Base-by-base conservation (phyloP, 495 filamentous ascomycete genomes). In the Aspergillus nidulans region DNA sequence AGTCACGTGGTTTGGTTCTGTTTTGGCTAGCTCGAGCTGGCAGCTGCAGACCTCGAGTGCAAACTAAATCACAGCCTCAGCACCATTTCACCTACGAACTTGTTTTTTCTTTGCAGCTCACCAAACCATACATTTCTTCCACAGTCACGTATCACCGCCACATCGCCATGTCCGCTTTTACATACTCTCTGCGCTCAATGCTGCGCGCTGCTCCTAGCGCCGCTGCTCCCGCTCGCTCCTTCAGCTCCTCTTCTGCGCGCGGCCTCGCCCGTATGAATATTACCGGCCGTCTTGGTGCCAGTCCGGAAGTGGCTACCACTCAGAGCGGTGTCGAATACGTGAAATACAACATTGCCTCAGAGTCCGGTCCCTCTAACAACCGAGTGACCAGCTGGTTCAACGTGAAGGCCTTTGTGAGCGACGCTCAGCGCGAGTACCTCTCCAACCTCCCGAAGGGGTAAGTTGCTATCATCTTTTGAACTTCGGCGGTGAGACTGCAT, bases 301-400 rank as follows among this genome's bases (percentile, higher is more conserved):
- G 79, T 25, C 91, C 91, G 38, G 89, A 94, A 77, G 55, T 88
- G 57, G 68, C 69, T 3, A 69, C 85, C 36, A 87, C 87, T 43
- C 75, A 76, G 61, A 84, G 75, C 24, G 89, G 89, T 50, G 70
- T 75, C 26, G 87, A 91, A 26, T 52, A 91, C 51, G 56, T 95
- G 53, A 75, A 73, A 43, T 95, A 91, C 68, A 60, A 80, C 3
- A 71, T 95, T 32, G 88, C 73, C 25, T 85, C 81, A 34, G 75
- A 66, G 55, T 62, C 64, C 52, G 88, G 88, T 2, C 62, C 75
- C 40, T 60, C 59, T 41, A 83, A 87, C 2, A 86, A 89, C 67
- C 74, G 77, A 44, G 69, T 81, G 59, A 88, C 86, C 15, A 90
- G 82, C 77, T 96, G 84, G 83, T 96, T 88, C 78, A 77, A 77